phyloP scores from a whole-genome alignment of 176 grass and related monocot species.

The Juncus inflexus region DNA sequence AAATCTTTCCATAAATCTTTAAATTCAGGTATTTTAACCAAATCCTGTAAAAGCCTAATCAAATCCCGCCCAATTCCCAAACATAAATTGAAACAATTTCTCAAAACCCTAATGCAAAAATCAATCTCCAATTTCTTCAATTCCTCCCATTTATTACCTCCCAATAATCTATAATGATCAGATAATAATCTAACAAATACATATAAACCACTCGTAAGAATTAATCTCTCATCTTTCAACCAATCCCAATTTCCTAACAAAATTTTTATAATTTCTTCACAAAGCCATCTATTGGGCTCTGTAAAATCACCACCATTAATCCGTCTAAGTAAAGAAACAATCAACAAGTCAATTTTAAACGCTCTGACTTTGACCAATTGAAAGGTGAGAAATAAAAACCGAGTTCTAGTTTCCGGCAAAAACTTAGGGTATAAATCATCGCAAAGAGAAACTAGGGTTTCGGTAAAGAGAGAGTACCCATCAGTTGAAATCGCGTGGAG shows the following conservation, averaged over 20 bases:
- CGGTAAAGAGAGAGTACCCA: constrained; percentile 55
- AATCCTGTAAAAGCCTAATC: constrained; percentile 62
- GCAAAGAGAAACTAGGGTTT: constrained; percentile 45
- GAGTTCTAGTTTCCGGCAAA: constrained; percentile 40
- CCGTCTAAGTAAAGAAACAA: constrained; percentile 47
- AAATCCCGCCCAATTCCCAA: constrained; percentile 61
- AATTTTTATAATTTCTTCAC: constrained; percentile 22
- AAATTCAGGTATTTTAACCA: constrained; percentile 63
- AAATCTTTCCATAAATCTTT: constrained; percentile 54
- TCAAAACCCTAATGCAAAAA: constrained; percentile 50
- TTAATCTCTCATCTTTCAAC: constrained; percentile 20
- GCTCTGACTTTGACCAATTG: constrained; percentile 49
- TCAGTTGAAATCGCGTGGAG: constrained; percentile 60
- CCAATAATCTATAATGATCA: constrained; percentile 51
- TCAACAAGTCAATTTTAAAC: constrained; percentile 33
- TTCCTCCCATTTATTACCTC: constrained; percentile 32
- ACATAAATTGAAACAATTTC: constrained; percentile 43
- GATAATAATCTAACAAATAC: constrained; percentile 43
- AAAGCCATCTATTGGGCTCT: constrained; percentile 48
- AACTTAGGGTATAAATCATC: constrained; percentile 37
- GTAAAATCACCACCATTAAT: constrained; percentile 48
- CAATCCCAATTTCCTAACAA: constrained; percentile 36
- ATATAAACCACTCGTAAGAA: constrained; percentile 36
- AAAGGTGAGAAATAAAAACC: constrained; percentile 37
- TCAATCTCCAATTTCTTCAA: constrained; percentile 50